Base-by-base conservation (phyloP, 176 grass and related monocot species). In the Zoysia pacifica region DNA sequence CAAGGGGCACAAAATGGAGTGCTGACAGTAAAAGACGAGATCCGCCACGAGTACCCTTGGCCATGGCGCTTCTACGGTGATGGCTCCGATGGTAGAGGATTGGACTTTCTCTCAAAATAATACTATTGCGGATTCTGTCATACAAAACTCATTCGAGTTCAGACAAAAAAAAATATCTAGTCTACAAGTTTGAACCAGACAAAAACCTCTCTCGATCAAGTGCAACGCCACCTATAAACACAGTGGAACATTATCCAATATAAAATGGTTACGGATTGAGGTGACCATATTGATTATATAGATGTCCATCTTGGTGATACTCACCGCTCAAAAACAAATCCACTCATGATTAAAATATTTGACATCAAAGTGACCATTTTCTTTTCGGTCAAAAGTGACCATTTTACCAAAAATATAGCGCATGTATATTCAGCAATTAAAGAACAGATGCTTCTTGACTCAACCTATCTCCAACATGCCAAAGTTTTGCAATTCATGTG, bases 181-280 rank as follows among this genome's bases (percentile, higher is more conserved):
- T 0, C 47, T 16, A 37, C 15, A 1, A 10, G 5, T 62, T 20
- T 42, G 79, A 42, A 81, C 39, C 40, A 47, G 49, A 83, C n/a
- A 59, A 58, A 67, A 60, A 39, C 41, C 63, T 43, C 70, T 81
- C 69, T 62, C n/a, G 16, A 68, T n/a, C 8, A 67, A 73, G 35
- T 48, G 50, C 65, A 49, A 67, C 35, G 59, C 28, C 35, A 48
- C 14, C 20, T 50, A 49, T 1, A 41, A 74, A 74, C 43, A 80
- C 48, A 2, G 48, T 9, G 8, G 36, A 37, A 16, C 14, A 73
- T 42, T 50, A 48, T 11, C 79, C 18, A 61, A 18, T 16, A 53
- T 0, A 44, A 85, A 68, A 69, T 63, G 39, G 9, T 10, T 69
- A 75, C 62, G 71, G 64, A 18, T 81, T 45, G 64, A 68, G 62